Conservation (phyloP, 2,329 filamentous ascomycete genomes). For the Fusarium torulosum region DNA sequence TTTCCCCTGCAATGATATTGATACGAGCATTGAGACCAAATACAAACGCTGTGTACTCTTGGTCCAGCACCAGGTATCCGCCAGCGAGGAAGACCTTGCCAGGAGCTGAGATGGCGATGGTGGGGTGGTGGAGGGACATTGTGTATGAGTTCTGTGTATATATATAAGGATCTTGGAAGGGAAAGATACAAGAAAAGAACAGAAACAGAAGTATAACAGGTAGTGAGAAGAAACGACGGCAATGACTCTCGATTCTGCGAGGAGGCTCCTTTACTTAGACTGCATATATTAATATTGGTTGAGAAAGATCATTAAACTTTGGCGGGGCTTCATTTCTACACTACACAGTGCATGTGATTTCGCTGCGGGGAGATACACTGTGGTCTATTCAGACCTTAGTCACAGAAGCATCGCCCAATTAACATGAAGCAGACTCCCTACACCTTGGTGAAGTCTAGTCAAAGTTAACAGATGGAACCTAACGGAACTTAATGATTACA, state of each 20-base stretch:
- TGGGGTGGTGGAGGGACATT: conserved; percentile 50
- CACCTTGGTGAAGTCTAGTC: neutral
- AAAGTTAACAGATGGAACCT: neutral
- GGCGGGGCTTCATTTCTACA: conserved; percentile 42
- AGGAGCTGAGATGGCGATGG: conserved; percentile 82
- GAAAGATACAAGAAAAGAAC: neutral
- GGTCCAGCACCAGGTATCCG: conserved; percentile 94
- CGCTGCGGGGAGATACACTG: conserved; percentile 23
- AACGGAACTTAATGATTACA: conserved; percentile 27
- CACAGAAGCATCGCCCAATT: conserved; percentile 19
- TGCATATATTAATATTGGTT: conserved; percentile 8
- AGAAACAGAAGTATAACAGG: no score
- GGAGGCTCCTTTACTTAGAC: conserved; percentile 36
- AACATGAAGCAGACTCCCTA: neutral
- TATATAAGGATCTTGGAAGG: conserved; percentile 1
- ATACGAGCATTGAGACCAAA: conserved; percentile 76
- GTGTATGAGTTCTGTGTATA: neutral
- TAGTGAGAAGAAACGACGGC: neutral
- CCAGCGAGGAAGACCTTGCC: conserved; percentile 96
- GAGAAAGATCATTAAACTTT: conserved; percentile 39
- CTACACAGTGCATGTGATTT: conserved; percentile 36
- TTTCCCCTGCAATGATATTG: conserved; percentile 71
- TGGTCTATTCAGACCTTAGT: conserved; percentile 13
- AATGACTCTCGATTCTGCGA: conserved; percentile 17
- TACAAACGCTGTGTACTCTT: conserved; percentile 82